A percentile compares a stretch with the other conserved stretches of the same genome.
phyloP scores from a whole-genome alignment of 2,329 filamentous ascomycete genomes.

The Colletotrichum gloeosporioides region DNA sequence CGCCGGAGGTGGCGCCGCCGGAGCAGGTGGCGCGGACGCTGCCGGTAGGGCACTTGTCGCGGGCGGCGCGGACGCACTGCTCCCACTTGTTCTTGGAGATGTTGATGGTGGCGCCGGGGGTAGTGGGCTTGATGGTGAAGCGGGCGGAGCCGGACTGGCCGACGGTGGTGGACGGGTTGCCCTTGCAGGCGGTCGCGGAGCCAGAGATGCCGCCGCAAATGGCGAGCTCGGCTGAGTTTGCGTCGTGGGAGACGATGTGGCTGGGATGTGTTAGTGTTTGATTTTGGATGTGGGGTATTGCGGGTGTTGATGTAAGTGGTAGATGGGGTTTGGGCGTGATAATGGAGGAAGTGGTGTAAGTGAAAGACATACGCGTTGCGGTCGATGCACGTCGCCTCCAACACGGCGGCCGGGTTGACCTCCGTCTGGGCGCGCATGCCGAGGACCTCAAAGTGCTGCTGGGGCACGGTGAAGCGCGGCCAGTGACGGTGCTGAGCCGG shows the following conservation, averaged over 20 bases:
- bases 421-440: conserved; percentile 41
- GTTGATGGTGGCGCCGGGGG: conserved; percentile 53
- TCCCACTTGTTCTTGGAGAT: conserved; percentile 59
- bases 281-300: neutral
- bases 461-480: conserved; percentile 42
- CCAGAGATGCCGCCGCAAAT: conserved; percentile 60
- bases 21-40: conserved; percentile 51
- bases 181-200: conserved; percentile 49
- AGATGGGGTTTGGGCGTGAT: neutral
- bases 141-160: conserved; percentile 52
- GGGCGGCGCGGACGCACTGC: conserved; percentile 57
- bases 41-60: conserved; percentile 55
- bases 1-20: conserved; percentile 51
- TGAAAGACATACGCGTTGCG: conserved; percentile 39
- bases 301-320: neutral
- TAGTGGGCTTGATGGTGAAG: conserved; percentile 50
- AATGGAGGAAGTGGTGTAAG: neutral
- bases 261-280: conserved; percentile 21
- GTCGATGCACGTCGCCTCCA: conserved; percentile 45
- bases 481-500: conserved; percentile 28
- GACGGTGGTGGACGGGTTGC: conserved; percentile 45
- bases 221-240: conserved; percentile 50
- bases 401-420: conserved; percentile 46
- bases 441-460: conserved; percentile 51
- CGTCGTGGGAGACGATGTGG: conserved; percentile 54